A percentile compares a stretch with the other conserved stretches of the same genome.
Evolutionary conservation across 371 early-diverging fungal species (phyloP).

Genomic region (Mortierella sp.): DNA sequence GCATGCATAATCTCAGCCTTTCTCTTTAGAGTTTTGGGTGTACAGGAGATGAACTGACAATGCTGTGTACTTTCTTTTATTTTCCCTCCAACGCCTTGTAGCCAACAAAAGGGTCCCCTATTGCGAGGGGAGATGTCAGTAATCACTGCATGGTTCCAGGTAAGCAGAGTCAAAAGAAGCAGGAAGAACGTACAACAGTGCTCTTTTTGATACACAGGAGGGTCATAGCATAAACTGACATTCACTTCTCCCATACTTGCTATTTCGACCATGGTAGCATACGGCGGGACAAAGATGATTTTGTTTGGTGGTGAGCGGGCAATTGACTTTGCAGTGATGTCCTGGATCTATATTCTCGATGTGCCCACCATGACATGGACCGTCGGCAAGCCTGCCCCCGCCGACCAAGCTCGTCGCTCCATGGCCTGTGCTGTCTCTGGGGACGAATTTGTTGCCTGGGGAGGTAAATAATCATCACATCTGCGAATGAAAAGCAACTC

Average conservation of each 20-base stretch:
- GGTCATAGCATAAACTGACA: too few species aligned
- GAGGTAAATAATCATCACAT: not conserved
- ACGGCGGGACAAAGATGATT: not conserved
- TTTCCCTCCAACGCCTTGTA: not conserved
- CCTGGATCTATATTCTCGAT: not conserved
- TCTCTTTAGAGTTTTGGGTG: too few species aligned
- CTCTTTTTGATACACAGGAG: too few species aligned
- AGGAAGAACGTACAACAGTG: too few species aligned
- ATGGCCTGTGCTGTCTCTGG: slow-evolving; percentile 12
- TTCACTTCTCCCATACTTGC: too few species aligned
- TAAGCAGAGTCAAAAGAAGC: not conserved
- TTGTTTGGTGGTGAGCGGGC: not conserved
- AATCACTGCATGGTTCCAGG: slow-evolving; percentile 9
- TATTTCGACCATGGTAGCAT: too few species aligned
- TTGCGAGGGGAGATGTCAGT: not conserved
- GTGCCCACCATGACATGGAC: not conserved
- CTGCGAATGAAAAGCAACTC: too few species aligned
- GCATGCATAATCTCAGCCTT: not conserved
- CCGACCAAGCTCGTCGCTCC: not conserved
- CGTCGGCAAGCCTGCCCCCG: not conserved
- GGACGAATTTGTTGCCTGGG: slow-evolving; percentile 6
- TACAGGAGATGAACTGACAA: too few species aligned
- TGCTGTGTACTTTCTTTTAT: not conserved
- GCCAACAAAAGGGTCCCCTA: not conserved
- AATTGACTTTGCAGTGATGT: not conserved